phyloP scores from a whole-genome alignment of 192 early-diverging fungal genomes.

The Thamnidium elegans region DNA sequence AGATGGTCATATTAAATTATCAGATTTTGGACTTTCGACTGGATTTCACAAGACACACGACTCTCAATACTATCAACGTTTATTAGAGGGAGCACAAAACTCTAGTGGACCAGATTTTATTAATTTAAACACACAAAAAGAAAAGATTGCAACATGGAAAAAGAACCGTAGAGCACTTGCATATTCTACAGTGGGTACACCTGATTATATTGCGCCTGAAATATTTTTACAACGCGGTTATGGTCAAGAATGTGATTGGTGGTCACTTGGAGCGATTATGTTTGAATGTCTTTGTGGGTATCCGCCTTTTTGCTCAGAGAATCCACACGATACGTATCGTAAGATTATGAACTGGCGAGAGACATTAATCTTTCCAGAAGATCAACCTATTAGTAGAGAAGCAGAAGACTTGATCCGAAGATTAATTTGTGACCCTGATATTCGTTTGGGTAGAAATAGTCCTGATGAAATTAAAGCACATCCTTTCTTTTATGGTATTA shows the following conservation, averaged over 20 bases:
- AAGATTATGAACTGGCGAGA: conserved; percentile 99
- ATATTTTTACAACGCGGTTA: conserved; percentile 94
- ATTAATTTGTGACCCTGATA: conserved; percentile 85
- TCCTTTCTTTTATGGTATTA: conserved; percentile 91
- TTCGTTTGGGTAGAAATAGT: conserved; percentile 83
- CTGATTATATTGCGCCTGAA: conserved; percentile 94
- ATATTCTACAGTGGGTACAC: conserved; percentile 97
- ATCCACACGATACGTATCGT: conserved; percentile 93
- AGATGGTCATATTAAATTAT: conserved; percentile 98
- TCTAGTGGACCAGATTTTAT: conserved; percentile 70
- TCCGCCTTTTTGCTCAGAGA: conserved; percentile 96
- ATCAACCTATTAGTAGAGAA: conserved; percentile 86
- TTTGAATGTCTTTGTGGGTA: conserved; percentile 98
- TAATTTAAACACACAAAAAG: conserved; percentile 86
- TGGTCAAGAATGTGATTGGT: conserved; percentile 98
- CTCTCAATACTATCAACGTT: conserved; percentile 88
- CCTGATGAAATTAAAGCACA: conserved; percentile 86
- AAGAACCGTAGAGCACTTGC: conserved; percentile 93
- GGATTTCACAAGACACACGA: conserved; percentile 99
- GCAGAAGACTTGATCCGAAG: conserved; percentile 90
- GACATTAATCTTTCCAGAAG: conserved; percentile 87
- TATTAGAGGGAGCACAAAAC: conserved; percentile 63
- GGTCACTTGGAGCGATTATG: conserved; percentile 99
- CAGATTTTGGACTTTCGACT: conserved; percentile 99
- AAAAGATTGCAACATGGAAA: conserved; percentile 98